A percentile compares a stretch with the other conserved stretches of the same genome.
phyloP scores from a whole-genome alignment of 1,284 basidiomycete species.

The Rhodotorula sp. region DNA sequence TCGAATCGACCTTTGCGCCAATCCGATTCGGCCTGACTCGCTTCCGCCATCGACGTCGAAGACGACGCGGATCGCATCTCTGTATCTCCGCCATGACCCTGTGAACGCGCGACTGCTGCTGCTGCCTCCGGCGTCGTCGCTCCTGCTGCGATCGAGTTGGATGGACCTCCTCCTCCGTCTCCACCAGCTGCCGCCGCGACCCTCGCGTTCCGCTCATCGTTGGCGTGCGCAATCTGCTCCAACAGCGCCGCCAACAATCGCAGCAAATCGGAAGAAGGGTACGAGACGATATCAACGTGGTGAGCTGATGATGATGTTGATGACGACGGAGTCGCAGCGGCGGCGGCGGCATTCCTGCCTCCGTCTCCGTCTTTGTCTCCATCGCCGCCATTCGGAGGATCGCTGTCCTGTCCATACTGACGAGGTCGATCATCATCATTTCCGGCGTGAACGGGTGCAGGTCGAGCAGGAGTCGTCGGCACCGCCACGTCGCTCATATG shows the following conservation, averaged over 20 bases:
- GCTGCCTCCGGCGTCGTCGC: neutral
- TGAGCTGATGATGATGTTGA: neutral
- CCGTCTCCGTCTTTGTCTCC: too few relatives aligned
- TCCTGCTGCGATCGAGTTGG: neutral
- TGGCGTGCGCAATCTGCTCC: slow-evolving; percentile 85
- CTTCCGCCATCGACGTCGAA: neutral
- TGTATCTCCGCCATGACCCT: neutral
- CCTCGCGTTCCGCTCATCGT: slow-evolving; percentile 60
- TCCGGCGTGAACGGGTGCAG: too few relatives aligned
- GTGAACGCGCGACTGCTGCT: neutral
- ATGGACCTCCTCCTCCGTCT: too few relatives aligned
- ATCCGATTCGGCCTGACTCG: neutral
- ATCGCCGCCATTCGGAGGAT: neutral
- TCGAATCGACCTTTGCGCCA: slow-evolving; percentile 33
- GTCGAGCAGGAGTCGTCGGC: too few relatives aligned
- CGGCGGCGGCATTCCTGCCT: too few relatives aligned
- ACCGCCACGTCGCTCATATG: too few relatives aligned
- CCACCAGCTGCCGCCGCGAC: slow-evolving; percentile 1
- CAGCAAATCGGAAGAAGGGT: slow-evolving; percentile 65
- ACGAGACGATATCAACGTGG: slow-evolving; percentile 58
- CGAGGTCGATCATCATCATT: neutral
- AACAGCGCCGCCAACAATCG: slow-evolving; percentile 84
- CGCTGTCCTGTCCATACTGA: neutral
- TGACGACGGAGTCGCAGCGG: neutral
- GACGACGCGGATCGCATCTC: neutral